Conservation (phyloP, 2,329 filamentous ascomycete genomes). For the Microsporum audouinii region DNA sequence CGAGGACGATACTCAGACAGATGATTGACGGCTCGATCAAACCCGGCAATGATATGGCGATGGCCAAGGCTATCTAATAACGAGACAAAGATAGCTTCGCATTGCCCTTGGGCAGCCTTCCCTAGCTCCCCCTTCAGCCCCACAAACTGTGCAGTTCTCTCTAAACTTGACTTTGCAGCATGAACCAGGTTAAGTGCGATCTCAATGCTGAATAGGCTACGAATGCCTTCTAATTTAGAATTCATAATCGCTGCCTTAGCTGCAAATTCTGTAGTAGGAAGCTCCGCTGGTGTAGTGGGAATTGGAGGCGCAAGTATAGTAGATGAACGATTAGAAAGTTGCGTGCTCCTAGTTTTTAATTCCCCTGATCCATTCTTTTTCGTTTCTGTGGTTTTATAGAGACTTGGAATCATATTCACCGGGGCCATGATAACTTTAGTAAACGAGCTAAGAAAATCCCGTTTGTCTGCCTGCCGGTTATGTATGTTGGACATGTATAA, state of each 20-base stretch:
- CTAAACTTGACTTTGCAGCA: slow-evolving; percentile 73
- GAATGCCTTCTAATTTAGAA: slow-evolving; percentile 84
- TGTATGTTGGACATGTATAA: slow-evolving; percentile 86
- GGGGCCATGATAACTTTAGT: slow-evolving; percentile 99
- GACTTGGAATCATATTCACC: slow-evolving; percentile 72
- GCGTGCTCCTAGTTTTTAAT: slow-evolving; percentile 14
- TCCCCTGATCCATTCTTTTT: slow-evolving; percentile 21
- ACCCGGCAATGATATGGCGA: slow-evolving; percentile 81
- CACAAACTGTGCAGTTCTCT: slow-evolving; percentile 73
- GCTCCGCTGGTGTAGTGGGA: slow-evolving; percentile 38
- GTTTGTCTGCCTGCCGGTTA: slow-evolving; percentile 87
- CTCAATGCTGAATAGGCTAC: slow-evolving; percentile 90
- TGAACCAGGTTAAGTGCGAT: slow-evolving; percentile 84
- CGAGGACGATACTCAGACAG: slow-evolving; percentile 84
- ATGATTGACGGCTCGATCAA: slow-evolving; percentile 84
- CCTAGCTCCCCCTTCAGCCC: slow-evolving; percentile 67
- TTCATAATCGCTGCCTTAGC: slow-evolving; percentile 98
- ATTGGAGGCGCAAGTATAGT: slow-evolving; percentile 24
- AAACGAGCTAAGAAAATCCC: slow-evolving; percentile 91
- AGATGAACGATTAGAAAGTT: slow-evolving; percentile 27
- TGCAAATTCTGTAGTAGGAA: slow-evolving; percentile 79
- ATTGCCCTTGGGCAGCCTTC: slow-evolving; percentile 75
- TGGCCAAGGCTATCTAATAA: slow-evolving; percentile 75
- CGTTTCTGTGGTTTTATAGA: slow-evolving; percentile 44
- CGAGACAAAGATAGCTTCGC: slow-evolving; percentile 74